phyloP scores from a whole-genome alignment of 148 eudicot species.

The Cornus controversa region DNA sequence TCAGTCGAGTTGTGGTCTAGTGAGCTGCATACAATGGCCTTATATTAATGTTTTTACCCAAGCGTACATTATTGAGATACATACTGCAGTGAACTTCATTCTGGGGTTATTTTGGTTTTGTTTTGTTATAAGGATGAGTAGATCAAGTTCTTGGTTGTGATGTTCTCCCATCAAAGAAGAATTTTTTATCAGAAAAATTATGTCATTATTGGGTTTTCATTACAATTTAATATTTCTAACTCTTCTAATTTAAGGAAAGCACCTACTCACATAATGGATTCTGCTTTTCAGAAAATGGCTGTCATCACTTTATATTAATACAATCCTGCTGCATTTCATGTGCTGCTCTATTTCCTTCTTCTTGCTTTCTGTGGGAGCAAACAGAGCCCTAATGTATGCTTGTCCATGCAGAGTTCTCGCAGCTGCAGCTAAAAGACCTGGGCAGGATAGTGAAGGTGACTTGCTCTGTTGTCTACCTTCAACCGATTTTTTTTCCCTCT shows the following conservation, averaged over 20 bases:
- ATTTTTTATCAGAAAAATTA: neutral
- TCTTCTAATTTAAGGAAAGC: neutral
- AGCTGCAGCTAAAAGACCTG: slow-evolving; percentile 81
- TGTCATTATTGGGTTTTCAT: neutral
- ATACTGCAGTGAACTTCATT: neutral
- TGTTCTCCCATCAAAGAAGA: neutral
- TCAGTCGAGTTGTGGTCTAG: too few relatives aligned
- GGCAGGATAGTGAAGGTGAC: slow-evolving; percentile 58
- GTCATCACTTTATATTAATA: neutral
- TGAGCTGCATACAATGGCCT: too few relatives aligned
- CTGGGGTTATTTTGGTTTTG: slow-evolving; percentile 5
- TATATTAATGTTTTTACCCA: too few relatives aligned
- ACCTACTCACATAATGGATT: neutral
- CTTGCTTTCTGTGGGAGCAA: neutral
- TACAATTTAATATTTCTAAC: neutral
- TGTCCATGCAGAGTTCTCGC: slow-evolving; percentile 69
- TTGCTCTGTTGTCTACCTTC: neutral
- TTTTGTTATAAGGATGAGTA: neutral
- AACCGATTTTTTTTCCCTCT: neutral
- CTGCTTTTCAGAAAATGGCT: neutral
- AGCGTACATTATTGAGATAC: too few relatives aligned
- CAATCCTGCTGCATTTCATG: neutral
- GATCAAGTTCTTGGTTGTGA: neutral
- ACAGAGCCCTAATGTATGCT: neutral
- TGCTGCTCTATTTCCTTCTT: neutral